Evolutionary conservation across 306 rosid genomes (phyloP), one percentile per base, ranked within the genome.

Genomic region (Lathyrus aphaca): DNA sequence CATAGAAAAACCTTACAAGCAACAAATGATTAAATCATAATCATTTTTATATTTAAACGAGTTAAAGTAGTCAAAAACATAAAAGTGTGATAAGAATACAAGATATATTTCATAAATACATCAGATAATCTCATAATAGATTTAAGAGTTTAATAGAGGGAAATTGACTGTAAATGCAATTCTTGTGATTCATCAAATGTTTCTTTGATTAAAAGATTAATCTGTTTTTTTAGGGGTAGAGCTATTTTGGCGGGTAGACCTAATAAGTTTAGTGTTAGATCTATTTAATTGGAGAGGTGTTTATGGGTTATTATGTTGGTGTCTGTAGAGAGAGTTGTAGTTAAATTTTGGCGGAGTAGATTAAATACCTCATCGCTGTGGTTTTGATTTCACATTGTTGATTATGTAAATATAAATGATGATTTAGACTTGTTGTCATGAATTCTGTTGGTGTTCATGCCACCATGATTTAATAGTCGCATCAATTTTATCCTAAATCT

Each of bases 81-180:
- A 2, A 27, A 27, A 27, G 4, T 27, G 30, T 27, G 4, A 27
- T 2, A 27, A 27, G 30, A 27, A 27, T 27, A 27, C 4, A 27
- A 27, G 30, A 27, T 0, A 1, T 27, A 27, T 27, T 27, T 27
- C 30, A 27, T 27, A 27, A 27, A 27, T n/a, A n/a, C n/a, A n/a
- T n/a, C n/a, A n/a, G n/a, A n/a, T n/a, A n/a, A n/a, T 78, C 88
- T 25, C 84, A 78, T 7, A 85, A 70, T 71, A 82, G 68, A 74
- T 65, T 84, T 87, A 85, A 81, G 60, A 88, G 84, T 84, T 73
- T 81, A 73, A 73, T 82, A 13, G 91, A 83, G 79, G 86, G 85
- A 62, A 88, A 85, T 56, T 83, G 83, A 88, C 13, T 77, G 83
- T 83, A 65, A 49, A 80, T 76, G 75, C 16, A 38, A 38, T 68